phyloP scores from a whole-genome alignment of 768 basidiomycete genomes.

The Tricholoma saponaceum region DNA sequence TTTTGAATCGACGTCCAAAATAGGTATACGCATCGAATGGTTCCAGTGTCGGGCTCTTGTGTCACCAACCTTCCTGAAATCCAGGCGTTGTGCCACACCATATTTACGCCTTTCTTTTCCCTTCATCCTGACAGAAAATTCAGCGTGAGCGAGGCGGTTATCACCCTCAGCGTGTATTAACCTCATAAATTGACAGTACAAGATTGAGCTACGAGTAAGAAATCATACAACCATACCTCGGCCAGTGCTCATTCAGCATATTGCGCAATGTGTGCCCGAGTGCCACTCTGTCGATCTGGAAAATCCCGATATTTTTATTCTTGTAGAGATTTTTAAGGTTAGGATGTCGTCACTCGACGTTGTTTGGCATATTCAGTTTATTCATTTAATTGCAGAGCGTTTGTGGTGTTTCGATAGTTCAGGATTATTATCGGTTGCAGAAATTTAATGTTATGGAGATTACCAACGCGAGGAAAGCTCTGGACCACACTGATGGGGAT shows the following conservation, averaged over 20 bases:
- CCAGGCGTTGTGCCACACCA: constrained; percentile 49
- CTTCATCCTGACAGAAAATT: constrained; percentile 39
- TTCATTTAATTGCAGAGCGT: constrained; percentile 49
- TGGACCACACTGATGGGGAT: constrained; percentile 11
- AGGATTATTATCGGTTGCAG: constrained; percentile 64
- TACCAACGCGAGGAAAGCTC: constrained; percentile 44
- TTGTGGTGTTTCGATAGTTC: constrained; percentile 72
- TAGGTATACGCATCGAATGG: constrained; percentile 68
- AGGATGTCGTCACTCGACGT: constrained; percentile 10
- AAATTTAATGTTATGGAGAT: constrained; percentile 82
- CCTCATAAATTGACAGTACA: constrained; percentile 50
- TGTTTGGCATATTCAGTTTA: neutral
- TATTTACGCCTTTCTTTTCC: constrained; percentile 51
- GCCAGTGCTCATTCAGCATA: constrained; percentile 54
- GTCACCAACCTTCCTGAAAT: constrained; percentile 70
- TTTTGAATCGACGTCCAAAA: neutral
- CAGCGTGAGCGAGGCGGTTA: constrained; percentile 34
- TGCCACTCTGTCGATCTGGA: constrained; percentile 66
- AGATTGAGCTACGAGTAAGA: constrained; percentile 70
- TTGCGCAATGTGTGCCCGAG: constrained; percentile 68
- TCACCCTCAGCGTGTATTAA: neutral
- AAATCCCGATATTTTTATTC: constrained; percentile 66
- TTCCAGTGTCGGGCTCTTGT: constrained; percentile 66
- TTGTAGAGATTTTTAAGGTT: constrained; percentile 85
- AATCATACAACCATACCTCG: constrained; percentile 73